Evolutionary conservation across 768 basidiomycete species (phyloP), one percentile per base, ranked within the genome.

Genomic region (Xerocomus brunneocitrinus): DNA sequence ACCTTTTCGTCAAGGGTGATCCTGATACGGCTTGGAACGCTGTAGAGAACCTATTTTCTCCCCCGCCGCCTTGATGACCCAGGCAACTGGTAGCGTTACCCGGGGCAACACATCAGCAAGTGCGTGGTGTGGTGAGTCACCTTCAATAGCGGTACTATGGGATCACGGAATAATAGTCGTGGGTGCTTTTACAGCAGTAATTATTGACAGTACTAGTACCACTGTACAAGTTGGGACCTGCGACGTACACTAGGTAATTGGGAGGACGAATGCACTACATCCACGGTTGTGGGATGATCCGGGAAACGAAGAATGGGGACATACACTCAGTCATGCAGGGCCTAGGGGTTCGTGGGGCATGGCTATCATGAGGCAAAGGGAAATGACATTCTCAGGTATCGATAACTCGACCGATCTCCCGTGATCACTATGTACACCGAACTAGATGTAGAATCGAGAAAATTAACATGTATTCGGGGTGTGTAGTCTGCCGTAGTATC

Each of bases 11-110:
- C 38, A 10, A 0, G 10, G 45, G 32, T 10, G 14, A 24, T 22
- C 3, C 16, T 32, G 34, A 48, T 0, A 30, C 14, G 14, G 62
- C 62, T 47, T 63, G 62, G 62, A 1, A 42, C 0, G 59, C 39
- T 35, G 53, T 63, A 2, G 30, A 40, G 5, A 28, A 6, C 3
- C 58, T 63, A n/a, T 57, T 61, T 40, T 38, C 44, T 36, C 3
- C 24, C 3, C 41, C 10, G 16, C n/a, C 38, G 8, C n/a, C 6
- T 40, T 40, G 5, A 40, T 24, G 19, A 12, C 8, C 0, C 24
- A 22, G 22, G 12, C 22, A 4, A 24, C 39, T 10, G 22, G 39
- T 4, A 19, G 36, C n/a, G n/a, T 38, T 5, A 19, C n/a, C 36
- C 19, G n/a, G 39, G 16, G 6, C 36, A 38, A 38, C n/a, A 8